A percentile compares a stretch with the other conserved stretches of the same genome.
These are phyloP conservation scores for Xylariaceae sp. DNA, from an alignment of 2,329 filamentous ascomycete genomes.

Conservation along the genomic window DNA sequence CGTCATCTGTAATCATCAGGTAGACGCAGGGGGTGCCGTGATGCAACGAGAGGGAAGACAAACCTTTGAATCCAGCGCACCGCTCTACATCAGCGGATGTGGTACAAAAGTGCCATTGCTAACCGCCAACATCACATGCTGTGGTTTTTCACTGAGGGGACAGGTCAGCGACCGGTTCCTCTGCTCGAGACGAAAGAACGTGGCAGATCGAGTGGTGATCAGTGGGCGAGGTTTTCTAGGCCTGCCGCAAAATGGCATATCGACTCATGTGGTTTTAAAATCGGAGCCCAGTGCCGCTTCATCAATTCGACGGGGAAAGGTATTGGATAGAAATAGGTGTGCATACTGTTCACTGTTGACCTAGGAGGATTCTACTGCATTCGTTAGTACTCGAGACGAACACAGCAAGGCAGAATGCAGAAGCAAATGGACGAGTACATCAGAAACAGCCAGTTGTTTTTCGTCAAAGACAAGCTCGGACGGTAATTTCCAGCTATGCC, in stretches of 20 bases:
- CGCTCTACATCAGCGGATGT: no score
- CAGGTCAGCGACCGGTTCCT: conserved; percentile 2
- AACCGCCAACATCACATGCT: not conserved
- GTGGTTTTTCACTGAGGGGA: not conserved
- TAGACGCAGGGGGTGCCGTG: conserved; percentile 30
- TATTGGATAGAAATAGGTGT: conserved; percentile 24
- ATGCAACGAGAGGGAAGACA: not conserved
- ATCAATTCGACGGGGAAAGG: conserved; percentile 53
- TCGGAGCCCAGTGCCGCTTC: conserved; percentile 97
- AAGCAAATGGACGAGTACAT: conserved; percentile 36
- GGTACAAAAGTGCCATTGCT: not conserved
- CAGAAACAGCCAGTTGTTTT: conserved; percentile 80
- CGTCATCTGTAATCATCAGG: conserved; percentile 55
- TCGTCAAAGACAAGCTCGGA: conserved; percentile 75
- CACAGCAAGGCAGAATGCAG: not conserved
- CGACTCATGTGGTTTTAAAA: conserved; percentile 61
- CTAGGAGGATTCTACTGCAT: not conserved
- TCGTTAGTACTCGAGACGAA: conserved; percentile 22
- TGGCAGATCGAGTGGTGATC: conserved; percentile 42
- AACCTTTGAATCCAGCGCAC: conserved; percentile 2
- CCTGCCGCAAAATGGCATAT: conserved; percentile 92
- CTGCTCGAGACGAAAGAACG: conserved; percentile 1
- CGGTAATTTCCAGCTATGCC: conserved; percentile 94
- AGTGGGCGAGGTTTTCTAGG: conserved; percentile 99
- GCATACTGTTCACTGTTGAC: conserved; percentile 24